Conservation (phyloP, 2,329 filamentous ascomycete species). For the Fusarium foetens region DNA sequence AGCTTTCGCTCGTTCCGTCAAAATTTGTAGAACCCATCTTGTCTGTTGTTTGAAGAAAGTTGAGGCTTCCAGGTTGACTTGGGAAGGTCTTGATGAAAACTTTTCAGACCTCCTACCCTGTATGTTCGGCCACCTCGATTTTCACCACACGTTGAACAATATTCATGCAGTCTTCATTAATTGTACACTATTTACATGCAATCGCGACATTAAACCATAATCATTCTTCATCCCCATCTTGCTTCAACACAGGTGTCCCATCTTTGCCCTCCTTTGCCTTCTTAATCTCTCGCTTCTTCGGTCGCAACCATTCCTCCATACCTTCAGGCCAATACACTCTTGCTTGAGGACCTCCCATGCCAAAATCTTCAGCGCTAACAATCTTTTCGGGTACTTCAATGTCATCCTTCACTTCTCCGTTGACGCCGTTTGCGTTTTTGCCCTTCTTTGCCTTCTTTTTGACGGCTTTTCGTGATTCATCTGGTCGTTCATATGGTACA, state of each 20-base stretch:
- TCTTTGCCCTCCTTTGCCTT: slow-evolving; percentile 52
- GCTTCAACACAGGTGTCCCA: slow-evolving; percentile 25
- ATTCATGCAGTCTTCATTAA: not conserved
- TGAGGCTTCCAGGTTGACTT: too few species aligned
- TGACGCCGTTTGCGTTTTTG: slow-evolving; percentile 50
- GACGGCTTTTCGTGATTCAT: slow-evolving; percentile 69
- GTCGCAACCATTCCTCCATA: slow-evolving; percentile 90
- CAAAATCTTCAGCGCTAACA: slow-evolving; percentile 74
- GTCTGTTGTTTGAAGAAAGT: not conserved
- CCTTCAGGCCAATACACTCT: slow-evolving; percentile 91
- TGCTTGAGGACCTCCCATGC: slow-evolving; percentile 85
- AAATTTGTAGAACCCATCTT: slow-evolving; percentile 49
- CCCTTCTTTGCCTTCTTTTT: slow-evolving; percentile 54
- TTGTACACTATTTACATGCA: not conserved
- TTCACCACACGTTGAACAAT: not conserved
- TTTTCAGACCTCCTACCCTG: slow-evolving; percentile 25
- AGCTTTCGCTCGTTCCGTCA: slow-evolving; percentile 55
- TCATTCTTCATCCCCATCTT: slow-evolving; percentile 15
- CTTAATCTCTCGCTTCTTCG: slow-evolving; percentile 76
- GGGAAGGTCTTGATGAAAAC: slow-evolving; percentile 18
- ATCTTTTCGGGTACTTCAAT: slow-evolving; percentile 52
- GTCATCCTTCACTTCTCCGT: slow-evolving; percentile 52
- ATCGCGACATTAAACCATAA: not conserved
- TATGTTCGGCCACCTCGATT: not conserved
- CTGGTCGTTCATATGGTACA: slow-evolving; percentile 77